Evolutionary conservation across 805 yeast genomes (phyloP), one percentile per base, ranked within the genome.

Genomic region (Lipomyces sp.): DNA sequence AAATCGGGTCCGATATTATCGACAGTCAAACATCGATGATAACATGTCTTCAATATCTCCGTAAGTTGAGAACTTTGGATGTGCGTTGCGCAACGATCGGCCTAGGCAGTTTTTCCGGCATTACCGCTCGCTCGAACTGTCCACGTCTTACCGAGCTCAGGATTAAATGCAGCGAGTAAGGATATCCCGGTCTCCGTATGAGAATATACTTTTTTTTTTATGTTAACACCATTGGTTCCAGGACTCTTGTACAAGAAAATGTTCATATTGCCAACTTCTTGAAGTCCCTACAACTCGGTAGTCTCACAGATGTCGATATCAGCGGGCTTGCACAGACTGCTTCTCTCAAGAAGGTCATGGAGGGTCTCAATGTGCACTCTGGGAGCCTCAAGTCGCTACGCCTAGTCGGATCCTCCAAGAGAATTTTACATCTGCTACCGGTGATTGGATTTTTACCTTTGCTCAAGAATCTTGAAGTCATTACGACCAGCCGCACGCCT

Each of bases 181-280:
- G 10, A 11, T 53, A 32, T 24, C 24, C 24, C 24, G 24, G 24
- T 24, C 24, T 24, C 24, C 24, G 24, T 24, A 24, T 24, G 24
- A 24, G 24, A 24, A 24, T 24, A 1, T 24, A 24, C n/a, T n/a
- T 24, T 24, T 24, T 24, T 24, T 24, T 24, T 24, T 24, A 24
- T 24, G 24, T 24, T 24, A 24, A 24, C 24, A 24, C 1, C 24
- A 24, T 24, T 32, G 18, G 15, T 34, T n/a, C 11, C 24, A 53
- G 63, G 32, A 32, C 42, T 1, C 50, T 59, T 18, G 33, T 10
- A 18, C 42, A 62, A 15, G 64, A 62, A 34, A 62, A 62, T 42
- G 64, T 50, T 10, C 64, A 62, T 45, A 62, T 62, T n/a, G 64
- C 64, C 15, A 62, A 62, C n/a, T 62, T 62, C 48, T 32, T 62